Percentiles rank a stretch among this genome's conserved stretches.
phyloP scores from a whole-genome alignment of 805 yeast genomes.

The Saturnispora ahearnii region DNA sequence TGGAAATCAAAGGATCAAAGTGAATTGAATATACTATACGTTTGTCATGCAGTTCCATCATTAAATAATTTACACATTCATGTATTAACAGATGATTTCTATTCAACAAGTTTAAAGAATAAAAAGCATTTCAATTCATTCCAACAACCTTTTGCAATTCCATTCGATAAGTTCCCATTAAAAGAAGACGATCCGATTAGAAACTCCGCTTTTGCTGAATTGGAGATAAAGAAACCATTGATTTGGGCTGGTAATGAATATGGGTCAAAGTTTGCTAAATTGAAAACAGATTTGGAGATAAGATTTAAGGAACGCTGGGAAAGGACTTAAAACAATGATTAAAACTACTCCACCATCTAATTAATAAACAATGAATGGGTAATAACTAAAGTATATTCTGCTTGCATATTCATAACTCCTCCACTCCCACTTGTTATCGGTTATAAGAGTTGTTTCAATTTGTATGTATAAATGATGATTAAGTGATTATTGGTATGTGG shows the following conservation, averaged over 20 bases:
- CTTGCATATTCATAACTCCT: not conserved
- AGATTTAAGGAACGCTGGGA: constrained; percentile 1
- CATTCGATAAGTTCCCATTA: constrained; percentile 41
- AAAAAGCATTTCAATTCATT: constrained; percentile 66
- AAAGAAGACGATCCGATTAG: constrained; percentile 31
- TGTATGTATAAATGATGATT: not conserved
- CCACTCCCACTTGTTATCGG: no score
- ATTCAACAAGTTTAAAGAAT: constrained; percentile 45
- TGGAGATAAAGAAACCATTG: constrained; percentile 26
- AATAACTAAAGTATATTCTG: not conserved
- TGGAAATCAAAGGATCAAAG: constrained; percentile 8
- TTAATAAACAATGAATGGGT: not conserved
- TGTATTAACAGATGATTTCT: constrained; percentile 57
- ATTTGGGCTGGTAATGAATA: constrained; percentile 27
- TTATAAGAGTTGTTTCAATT: not conserved
- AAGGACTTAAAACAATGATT: not conserved
- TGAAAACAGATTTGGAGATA: not conserved
- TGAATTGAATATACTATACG: constrained; percentile 36
- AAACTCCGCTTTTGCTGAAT: constrained; percentile 27
- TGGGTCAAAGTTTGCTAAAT: not conserved
- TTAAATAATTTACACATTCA: constrained; percentile 65
- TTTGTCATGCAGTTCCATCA: constrained; percentile 67
- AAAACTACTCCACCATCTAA: not conserved
- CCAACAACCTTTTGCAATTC: constrained; percentile 54
- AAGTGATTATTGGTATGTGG: constrained; percentile 1